Evolutionary conservation across 2,329 filamentous ascomycete species (phyloP), one percentile per base, ranked within the genome.

Genomic region (Arachnomyces sp.): DNA sequence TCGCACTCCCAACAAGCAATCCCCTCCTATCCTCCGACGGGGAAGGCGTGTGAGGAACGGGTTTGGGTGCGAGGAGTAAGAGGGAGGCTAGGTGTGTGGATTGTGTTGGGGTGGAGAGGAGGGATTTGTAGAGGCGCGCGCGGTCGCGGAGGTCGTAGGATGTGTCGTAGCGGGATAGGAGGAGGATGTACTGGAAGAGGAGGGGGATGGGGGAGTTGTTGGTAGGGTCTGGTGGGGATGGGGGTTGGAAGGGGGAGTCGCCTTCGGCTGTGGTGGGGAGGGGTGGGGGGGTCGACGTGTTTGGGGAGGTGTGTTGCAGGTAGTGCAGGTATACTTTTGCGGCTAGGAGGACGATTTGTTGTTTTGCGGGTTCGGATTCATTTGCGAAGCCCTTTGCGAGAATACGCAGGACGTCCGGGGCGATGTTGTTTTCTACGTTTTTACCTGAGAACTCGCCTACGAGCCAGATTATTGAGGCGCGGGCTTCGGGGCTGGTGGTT

Each of bases 281-380:
- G 37, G 14, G 7, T 34, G 30, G 32, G 42, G 20, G 11, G n/a
- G n/a, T n/a, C n/a, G 42, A 38, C 4, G 12, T 40, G 2, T 43
- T 44, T 8, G 50, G 47, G 17, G 57, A 74, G 64, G 47, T 69
- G 66, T 55, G 77, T 72, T 44, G 76, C 30, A 96, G 64, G 56
- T 93, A 79, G 54, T 96, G 87, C 12, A 96, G 73, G 57, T 96
- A 96, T 2, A 96, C 88, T 57, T 96, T 96, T n/a, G 92, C 90
- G 5, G 85, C 92, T 2, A 98, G 73, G 1, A 98, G 72, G 12
- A 98, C 74, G 48, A 96, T 93, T 60, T 98, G 92, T 43, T 88
- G 74, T 60, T 94, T 94, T 9, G 87, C 88, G 18, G 81, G 72
- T 57, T 95, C 88, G 1, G 81, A 80, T 64, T 98, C 92, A 45